These are phyloP conservation scores for Podaxis sp. DNA, from an alignment of 768 basidiomycete species.

Conservation along the genomic window DNA sequence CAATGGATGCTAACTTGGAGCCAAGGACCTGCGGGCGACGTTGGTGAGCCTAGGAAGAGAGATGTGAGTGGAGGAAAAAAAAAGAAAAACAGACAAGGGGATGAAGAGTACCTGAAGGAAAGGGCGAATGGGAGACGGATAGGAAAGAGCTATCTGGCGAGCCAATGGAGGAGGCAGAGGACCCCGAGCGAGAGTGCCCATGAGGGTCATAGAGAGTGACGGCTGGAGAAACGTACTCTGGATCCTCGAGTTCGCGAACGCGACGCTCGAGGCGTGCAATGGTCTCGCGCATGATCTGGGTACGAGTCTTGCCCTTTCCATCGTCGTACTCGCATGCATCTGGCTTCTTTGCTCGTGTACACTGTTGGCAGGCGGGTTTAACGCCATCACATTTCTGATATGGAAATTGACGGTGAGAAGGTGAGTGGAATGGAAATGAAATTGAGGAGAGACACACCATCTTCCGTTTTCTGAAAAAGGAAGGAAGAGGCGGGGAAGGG, in stretches of 20 bases:
- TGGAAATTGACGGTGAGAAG: conserved; percentile 11
- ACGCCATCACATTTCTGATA: conserved; percentile 69
- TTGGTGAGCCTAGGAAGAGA: conserved; percentile 32
- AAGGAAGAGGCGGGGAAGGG: conserved; percentile 10
- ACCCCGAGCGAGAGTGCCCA: conserved; percentile 44
- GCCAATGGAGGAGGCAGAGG: conserved; percentile 49
- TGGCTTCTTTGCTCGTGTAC: conserved; percentile 69
- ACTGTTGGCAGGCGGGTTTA: conserved; percentile 79
- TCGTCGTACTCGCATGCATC: conserved; percentile 80
- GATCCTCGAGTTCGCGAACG: conserved; percentile 71
- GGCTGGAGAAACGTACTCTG: conserved; percentile 65
- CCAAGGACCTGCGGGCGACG: conserved; percentile 53
- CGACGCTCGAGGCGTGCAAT: conserved; percentile 69
- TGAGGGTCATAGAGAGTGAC: conserved; percentile 72
- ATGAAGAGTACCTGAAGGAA: conserved; percentile 43
- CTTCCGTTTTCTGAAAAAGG: conserved; percentile 54
- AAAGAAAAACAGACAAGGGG: not conserved
- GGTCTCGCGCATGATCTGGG: conserved; percentile 74
- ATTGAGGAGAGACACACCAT: conserved; percentile 39
- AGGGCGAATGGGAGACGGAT: conserved; percentile 55
- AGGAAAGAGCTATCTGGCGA: conserved; percentile 50
- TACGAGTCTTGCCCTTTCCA: conserved; percentile 79
- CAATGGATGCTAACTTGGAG: conserved; percentile 27
- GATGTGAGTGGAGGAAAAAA: not conserved
- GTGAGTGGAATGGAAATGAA: not conserved